Evolutionary conservation across 352 stramenopile genomes (phyloP), one percentile per base, ranked within the genome.

Genomic region (Globisporangium polare): DNA sequence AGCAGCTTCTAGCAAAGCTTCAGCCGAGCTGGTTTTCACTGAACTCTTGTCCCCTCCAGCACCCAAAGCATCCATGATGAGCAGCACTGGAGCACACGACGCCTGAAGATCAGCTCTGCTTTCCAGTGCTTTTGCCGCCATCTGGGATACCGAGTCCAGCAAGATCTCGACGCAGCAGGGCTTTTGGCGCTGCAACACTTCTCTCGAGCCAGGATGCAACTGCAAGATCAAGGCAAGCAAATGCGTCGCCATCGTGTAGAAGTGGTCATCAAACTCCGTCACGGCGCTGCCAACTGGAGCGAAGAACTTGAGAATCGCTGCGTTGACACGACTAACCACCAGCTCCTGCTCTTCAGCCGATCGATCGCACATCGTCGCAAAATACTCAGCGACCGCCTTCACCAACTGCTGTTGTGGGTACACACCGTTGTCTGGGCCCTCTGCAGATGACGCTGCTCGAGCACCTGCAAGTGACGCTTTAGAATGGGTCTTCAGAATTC

Each of bases 211-310:
- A 8, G 66, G 51, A 55, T 93, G 81, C 12, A 88, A 54, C 31
- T 85, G 83, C 46, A 95, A 65, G 10, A 95, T 60, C 18, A 93
- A 71, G 3, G 86, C 86, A 27, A 95, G 62, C 47, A 95, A 49
- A 66, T 95, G 86, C 27, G 75, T 64, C 17, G 85, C 35, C 64
- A 86, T 80, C 12, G 76, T 78, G 27, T 88, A 73, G 46, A 74
- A 69, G 0, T 49, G 35, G 49, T 67, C 72, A 9, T 75, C 66
- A 10, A n/a, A 39, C 0, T 58, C 52, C 20, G 20, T 50, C 37
- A 41, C 42, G 2, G 37, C n/a, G 42, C 71, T 60, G 27, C 72
- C 65, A 20, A 69, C 69, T 37, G 51, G 35, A 7, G 64, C 37
- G 26, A 85, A 82, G 13, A 72, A 75, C 53, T 74, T 47, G 29